phyloP scores from a whole-genome alignment of 2,329 filamentous ascomycete species.

The Pseudogymnoascus sp. region DNA sequence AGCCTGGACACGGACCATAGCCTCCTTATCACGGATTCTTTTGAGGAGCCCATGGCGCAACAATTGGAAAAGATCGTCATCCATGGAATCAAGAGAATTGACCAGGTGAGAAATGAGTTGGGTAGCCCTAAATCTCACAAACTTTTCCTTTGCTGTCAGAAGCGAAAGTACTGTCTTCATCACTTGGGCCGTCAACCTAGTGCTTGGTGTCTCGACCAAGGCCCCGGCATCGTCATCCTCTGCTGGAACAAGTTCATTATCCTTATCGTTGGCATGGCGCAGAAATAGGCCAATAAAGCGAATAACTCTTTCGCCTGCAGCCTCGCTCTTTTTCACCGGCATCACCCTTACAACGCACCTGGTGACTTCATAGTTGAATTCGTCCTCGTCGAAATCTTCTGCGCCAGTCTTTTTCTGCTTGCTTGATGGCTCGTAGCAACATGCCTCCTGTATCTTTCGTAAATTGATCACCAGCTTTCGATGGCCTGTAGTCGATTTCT shows the following conservation, averaged over 20 bases:
- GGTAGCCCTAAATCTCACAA: slow-evolving; percentile 79
- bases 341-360: slow-evolving; percentile 77
- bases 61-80: slow-evolving; percentile 82
- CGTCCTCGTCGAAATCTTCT: slow-evolving; percentile 70
- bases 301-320: slow-evolving; percentile 76
- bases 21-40: slow-evolving; percentile 87
- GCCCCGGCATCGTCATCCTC: slow-evolving; percentile 61
- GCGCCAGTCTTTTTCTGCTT: slow-evolving; percentile 46
- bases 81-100: slow-evolving; percentile 85
- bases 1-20: slow-evolving; percentile 85
- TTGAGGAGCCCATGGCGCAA: slow-evolving; percentile 73
- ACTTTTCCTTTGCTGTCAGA: slow-evolving; percentile 84
- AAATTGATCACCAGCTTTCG: slow-evolving; percentile 81
- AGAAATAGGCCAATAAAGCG: slow-evolving; percentile 85
- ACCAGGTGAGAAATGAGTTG: slow-evolving; percentile 88
- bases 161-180: slow-evolving; percentile 68
- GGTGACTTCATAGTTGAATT: slow-evolving; percentile 81
- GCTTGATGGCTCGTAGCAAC: slow-evolving; percentile 56
- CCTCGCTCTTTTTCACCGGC: slow-evolving; percentile 85
- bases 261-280: slow-evolving; percentile 62
- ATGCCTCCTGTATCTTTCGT: slow-evolving; percentile 84
- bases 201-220: slow-evolving; percentile 76
- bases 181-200: slow-evolving; percentile 67
- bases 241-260: slow-evolving; percentile 56
- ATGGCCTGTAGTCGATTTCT: slow-evolving; percentile 83